phyloP scores from a whole-genome alignment of 495 filamentous ascomycete species.

The Xylaria telfairii region DNA sequence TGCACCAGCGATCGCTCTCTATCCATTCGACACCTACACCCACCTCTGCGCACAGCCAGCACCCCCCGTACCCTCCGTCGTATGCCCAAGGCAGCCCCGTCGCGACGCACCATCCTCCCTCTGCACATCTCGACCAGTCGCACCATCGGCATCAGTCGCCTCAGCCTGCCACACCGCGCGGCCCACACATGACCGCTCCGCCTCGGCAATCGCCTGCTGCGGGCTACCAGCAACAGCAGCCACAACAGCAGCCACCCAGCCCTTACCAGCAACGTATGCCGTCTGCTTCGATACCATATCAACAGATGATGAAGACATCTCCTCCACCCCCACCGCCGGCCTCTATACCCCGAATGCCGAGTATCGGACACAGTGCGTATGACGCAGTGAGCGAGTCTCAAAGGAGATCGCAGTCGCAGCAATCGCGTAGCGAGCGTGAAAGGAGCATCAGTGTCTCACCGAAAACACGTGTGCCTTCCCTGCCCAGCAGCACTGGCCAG shows the following conservation, averaged over 20 bases:
- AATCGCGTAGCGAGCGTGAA: conserved; percentile 60
- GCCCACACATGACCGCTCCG: conserved; percentile 50
- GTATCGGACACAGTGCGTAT: conserved; percentile 48
- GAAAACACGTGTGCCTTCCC: conserved; percentile 63
- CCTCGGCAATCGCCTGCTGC: conserved; percentile 47
- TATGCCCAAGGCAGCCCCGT: conserved; percentile 61
- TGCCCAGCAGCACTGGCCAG: conserved; percentile 53
- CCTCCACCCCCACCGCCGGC: conserved; percentile 44
- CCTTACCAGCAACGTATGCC: conserved; percentile 60
- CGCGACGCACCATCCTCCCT: conserved; percentile 49
- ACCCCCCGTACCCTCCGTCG: conserved; percentile 52
- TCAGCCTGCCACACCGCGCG: conserved; percentile 62
- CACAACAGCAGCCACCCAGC: conserved; percentile 50
- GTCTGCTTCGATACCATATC: conserved; percentile 42
- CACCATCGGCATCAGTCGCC: conserved; percentile 54
- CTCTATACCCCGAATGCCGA: conserved; percentile 55
- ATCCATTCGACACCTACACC: conserved; percentile 63
- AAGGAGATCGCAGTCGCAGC: conserved; percentile 48
- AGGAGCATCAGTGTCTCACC: conserved; percentile 68
- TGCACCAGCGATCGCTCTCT: conserved; percentile 53
- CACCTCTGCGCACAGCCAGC: conserved; percentile 62
- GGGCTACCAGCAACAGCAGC: conserved; percentile 34
- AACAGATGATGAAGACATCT: conserved; percentile 42
- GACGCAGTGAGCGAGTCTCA: conserved; percentile 45
- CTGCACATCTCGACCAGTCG: conserved; percentile 49